Conservation (phyloP, 208 protist genomes). For the Balamuthia mandrillaris region DNA sequence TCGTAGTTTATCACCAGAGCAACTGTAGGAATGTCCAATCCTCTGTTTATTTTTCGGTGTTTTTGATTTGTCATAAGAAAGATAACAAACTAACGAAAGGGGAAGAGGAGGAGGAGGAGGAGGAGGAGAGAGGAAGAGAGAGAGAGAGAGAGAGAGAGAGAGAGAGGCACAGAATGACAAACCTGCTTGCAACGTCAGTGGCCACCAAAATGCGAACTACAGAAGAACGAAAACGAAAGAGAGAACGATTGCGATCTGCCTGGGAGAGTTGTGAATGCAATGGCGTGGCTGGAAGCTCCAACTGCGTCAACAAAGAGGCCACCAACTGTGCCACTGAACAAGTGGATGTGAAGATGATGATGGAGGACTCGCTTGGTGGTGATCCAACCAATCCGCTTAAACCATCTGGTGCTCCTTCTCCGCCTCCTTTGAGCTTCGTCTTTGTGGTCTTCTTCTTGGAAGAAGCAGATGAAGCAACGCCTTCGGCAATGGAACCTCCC, state of each 20-base stretch:
- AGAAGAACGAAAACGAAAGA: not conserved
- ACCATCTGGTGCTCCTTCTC: too few relatives aligned
- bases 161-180: not conserved
- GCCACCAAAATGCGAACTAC: conserved; percentile 47
- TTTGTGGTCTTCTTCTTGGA: too few relatives aligned
- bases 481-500: too few relatives aligned
- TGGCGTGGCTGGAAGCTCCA: conserved; percentile 40
- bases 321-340: conserved; percentile 37
- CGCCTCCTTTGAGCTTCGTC: too few relatives aligned
- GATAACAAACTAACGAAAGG: not conserved
- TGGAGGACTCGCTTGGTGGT: too few relatives aligned
- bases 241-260: conserved; percentile 1
- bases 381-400: too few relatives aligned
- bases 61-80: not conserved
- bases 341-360: not conserved
- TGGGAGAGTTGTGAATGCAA: conserved; percentile 44
- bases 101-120: not conserved
- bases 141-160: not conserved
- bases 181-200: conserved; percentile 59
- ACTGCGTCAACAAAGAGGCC: conserved; percentile 38
- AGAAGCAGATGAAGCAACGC: too few relatives aligned
- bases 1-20: conserved; percentile 73
- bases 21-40: conserved; percentile 75
- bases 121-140: not conserved
- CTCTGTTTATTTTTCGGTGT: too few relatives aligned